Evolutionary conservation across 2,329 filamentous ascomycete genomes (phyloP).

Genomic region (Hirsutella minnesotensis): DNA sequence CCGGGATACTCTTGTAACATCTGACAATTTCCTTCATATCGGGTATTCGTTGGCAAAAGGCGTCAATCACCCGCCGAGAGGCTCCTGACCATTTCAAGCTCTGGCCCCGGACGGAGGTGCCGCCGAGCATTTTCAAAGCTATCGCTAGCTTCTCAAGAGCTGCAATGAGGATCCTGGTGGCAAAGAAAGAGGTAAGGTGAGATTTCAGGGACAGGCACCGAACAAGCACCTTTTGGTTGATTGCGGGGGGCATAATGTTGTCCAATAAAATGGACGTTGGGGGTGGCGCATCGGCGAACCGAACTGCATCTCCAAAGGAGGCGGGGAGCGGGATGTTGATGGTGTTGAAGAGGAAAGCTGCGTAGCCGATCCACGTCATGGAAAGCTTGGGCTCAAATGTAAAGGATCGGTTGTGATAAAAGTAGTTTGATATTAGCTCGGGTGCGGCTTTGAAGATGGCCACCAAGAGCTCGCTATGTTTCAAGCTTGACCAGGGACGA

Average conservation of each 20-base stretch:
- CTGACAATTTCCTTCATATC: conserved; percentile 70
- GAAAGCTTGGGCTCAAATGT: conserved; percentile 85
- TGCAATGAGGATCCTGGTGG: conserved; percentile 64
- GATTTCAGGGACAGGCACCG: conserved; percentile 70
- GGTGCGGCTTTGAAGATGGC: conserved; percentile 72
- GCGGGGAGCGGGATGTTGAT: conserved; percentile 63
- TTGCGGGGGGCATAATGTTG: conserved; percentile 71
- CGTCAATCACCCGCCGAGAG: conserved; percentile 52
- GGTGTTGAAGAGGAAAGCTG: conserved; percentile 73
- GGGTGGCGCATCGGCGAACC: conserved; percentile 57
- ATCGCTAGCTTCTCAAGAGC: conserved; percentile 66
- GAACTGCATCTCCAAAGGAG: conserved; percentile 55
- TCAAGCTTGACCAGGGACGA: conserved; percentile 68
- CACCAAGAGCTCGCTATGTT: conserved; percentile 72
- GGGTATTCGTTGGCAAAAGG: conserved; percentile 70
- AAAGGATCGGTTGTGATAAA: conserved; percentile 67
- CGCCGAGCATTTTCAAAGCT: conserved; percentile 49
- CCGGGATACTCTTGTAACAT: conserved; percentile 56
- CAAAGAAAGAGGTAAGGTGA: conserved; percentile 74
- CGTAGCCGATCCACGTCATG: conserved; percentile 90
- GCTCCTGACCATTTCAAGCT: conserved; percentile 56
- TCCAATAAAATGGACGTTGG: conserved; percentile 71
- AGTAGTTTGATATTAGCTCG: conserved; percentile 82
- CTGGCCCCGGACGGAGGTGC: conserved; percentile 22
- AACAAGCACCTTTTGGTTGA: conserved; percentile 68